Percentiles rank a stretch among this genome's conserved stretches.
Evolutionary conservation across 176 grass and related monocot species (phyloP).

Genomic region (Raddia guianensis): DNA sequence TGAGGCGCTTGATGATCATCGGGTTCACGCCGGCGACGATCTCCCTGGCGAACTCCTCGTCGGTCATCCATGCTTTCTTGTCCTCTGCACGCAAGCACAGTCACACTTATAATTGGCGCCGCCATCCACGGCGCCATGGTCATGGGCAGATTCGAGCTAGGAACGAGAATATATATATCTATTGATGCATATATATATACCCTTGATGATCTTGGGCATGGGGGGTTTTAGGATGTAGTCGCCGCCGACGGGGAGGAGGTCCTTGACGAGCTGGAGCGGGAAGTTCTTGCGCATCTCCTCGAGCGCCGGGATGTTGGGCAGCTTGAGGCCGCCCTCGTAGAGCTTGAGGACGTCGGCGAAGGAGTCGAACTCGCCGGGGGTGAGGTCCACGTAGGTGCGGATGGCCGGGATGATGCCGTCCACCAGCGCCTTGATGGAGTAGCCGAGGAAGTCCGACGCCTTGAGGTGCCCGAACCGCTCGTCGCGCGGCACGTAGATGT

Average conservation of each 20-base stretch:
- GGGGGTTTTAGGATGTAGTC: conserved; percentile 57
- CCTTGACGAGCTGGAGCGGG: conserved; percentile 62
- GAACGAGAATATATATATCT: too few species aligned
- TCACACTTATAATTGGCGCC: too few species aligned
- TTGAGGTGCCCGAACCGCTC: conserved; percentile 60
- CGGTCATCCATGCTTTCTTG: conserved; percentile 51
- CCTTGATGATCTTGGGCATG: conserved; percentile 30
- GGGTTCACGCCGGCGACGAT: conserved; percentile 66
- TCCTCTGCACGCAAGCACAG: conserved; percentile 10
- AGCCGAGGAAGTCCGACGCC: conserved; percentile 53
- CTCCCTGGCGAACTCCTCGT: conserved; percentile 64
- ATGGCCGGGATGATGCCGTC: conserved; percentile 51
- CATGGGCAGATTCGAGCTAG: too few species aligned
- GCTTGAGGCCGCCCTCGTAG: conserved; percentile 58
- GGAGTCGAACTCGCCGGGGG: conserved; percentile 62
- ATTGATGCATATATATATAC: not conserved
- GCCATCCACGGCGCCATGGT: too few species aligned
- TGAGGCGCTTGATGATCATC: conserved; percentile 44
- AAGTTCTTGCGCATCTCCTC: conserved; percentile 53
- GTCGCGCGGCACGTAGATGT: conserved; percentile 59
- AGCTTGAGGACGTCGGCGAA: conserved; percentile 59
- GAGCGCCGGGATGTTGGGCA: conserved; percentile 44
- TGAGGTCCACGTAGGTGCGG: conserved; percentile 40
- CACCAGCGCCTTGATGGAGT: conserved; percentile 37
- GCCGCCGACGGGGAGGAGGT: conserved; percentile 55